Percentiles rank a stretch among this genome's conserved stretches.
These are phyloP conservation scores for Trametes cingulata DNA, from an alignment of 768 basidiomycete species.

Conservation along the genomic window DNA sequence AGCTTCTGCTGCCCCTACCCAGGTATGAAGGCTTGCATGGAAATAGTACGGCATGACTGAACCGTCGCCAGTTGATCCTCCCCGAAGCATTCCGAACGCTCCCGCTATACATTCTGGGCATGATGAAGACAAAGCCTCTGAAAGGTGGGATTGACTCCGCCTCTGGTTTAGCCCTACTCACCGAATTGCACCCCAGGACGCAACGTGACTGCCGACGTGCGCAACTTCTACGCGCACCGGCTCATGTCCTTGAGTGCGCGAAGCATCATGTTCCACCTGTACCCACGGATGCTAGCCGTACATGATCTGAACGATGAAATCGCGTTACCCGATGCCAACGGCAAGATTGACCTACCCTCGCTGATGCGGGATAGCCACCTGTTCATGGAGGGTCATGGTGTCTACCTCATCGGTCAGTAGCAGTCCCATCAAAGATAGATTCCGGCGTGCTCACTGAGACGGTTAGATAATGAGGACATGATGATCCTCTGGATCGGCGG, in stretches of 20 bases:
- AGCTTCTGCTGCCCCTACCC: conserved; percentile 68
- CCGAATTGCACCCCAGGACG: conserved; percentile 50
- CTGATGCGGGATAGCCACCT: conserved; percentile 80
- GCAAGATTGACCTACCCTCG: conserved; percentile 65
- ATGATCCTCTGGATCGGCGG: conserved; percentile 91
- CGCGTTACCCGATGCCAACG: conserved; percentile 67
- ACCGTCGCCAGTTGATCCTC: conserved; percentile 70
- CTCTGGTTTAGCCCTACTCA: background rate
- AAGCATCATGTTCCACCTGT: conserved; percentile 73
- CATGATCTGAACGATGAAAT: conserved; percentile 77
- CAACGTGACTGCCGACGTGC: conserved; percentile 90
- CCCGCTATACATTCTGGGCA: conserved; percentile 76
- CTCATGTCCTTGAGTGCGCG: conserved; percentile 72
- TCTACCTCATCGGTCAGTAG: conserved; percentile 85
- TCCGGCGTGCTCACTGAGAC: background rate
- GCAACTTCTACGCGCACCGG: conserved; percentile 81
- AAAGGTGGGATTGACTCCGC: conserved; percentile 60
- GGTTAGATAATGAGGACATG: conserved; percentile 83
- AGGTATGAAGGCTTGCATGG: too few relatives aligned
- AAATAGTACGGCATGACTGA: too few relatives aligned
- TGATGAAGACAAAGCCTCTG: conserved; percentile 89
- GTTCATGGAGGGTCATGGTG: conserved; percentile 87
- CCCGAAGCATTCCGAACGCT: conserved; percentile 91
- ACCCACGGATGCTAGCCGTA: conserved; percentile 84
- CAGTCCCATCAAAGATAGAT: background rate